Conservation (phyloP, 2,329 filamentous ascomycete species). For the Hirsutella thompsonii region DNA sequence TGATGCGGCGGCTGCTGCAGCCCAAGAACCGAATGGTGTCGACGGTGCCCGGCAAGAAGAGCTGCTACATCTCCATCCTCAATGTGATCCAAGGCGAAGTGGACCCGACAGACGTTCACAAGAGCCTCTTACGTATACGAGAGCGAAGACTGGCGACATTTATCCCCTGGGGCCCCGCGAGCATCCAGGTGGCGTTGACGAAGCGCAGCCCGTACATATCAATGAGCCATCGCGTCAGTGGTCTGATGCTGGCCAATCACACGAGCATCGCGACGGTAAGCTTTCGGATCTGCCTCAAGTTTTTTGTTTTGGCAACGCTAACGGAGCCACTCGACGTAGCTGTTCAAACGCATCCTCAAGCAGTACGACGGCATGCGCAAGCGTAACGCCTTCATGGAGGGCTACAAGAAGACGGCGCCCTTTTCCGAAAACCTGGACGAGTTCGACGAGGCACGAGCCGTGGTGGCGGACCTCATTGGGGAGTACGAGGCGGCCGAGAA, state of each 20-base stretch:
- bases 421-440: conserved; percentile 87
- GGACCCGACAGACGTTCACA: conserved; percentile 96
- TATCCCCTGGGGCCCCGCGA: conserved; percentile 96
- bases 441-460: conserved; percentile 88
- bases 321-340: conserved; percentile 20
- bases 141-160: conserved; percentile 90
- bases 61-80: conserved; percentile 96
- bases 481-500: conserved; percentile 96
- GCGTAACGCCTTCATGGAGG: conserved; percentile 91
- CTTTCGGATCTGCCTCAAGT: too few species aligned
- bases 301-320: too few species aligned
- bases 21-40: conserved; percentile 99
- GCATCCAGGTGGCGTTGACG: conserved; percentile 92
- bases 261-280: conserved; percentile 81
- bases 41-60: conserved; percentile 87
- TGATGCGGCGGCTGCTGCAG: conserved; percentile 90
- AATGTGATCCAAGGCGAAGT: conserved; percentile 99
- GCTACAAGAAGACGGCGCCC: conserved; percentile 89
- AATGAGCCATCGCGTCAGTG: conserved; percentile 87
- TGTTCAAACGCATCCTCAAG: conserved; percentile 86
- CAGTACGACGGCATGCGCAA: conserved; percentile 94
- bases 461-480: conserved; percentile 78
- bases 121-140: conserved; percentile 89
- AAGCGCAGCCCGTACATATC: conserved; percentile 94
- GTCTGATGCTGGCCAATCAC: conserved; percentile 95